Evolutionary conservation across 371 early-diverging fungal genomes (phyloP), one percentile per base, ranked within the genome.

Genomic region (Mucor saturninus): DNA sequence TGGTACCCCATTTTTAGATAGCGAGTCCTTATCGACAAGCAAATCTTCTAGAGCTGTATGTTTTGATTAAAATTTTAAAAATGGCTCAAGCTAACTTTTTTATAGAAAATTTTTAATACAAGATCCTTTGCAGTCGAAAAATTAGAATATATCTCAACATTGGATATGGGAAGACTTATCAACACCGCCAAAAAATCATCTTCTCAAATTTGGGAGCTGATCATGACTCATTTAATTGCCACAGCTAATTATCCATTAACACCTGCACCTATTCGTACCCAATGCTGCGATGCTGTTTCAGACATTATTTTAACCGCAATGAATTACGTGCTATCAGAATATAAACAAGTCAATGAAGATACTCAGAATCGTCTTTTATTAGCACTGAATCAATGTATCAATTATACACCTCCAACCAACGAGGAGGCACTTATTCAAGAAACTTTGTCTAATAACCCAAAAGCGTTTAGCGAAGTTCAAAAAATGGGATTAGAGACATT

Each of bases 401-500:
- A 75, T 29, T 71, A 73, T 50, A 45, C 49, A 5, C 55, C 71
- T 26, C 56, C 68, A 11, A 49, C 56, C 5, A 71, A 59, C 8
- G 71, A 75, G 2, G 59, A 62, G 35, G 31, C 54, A 0, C n/a
- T 50, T 3, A 56, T 55, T 38, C 63, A 56, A 51, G 69, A 72
- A 2, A 45, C 62, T 1, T 10, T 55, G 5, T 54, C 42, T n/a
- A 49, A 48, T 38, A 65, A 66, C 11, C 32, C 67, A 14, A 72
- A 75, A 32, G 63, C 69, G 0, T 79, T 80, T 45, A 75, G 77
- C 2, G 95, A 93, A 42, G 92, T 95, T 2, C 93, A 94, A 59
- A 91, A 89, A 56, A 87, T 87, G 74, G 92, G 90, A 0, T 71
- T 98, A 30, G 97, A 96, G 63, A 96, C 94, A 0, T 79, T 98